Percentiles rank a stretch among this genome's conserved stretches.
phyloP scores from a whole-genome alignment of 2,329 filamentous ascomycete species.

The Monosporascus cannonballus region DNA sequence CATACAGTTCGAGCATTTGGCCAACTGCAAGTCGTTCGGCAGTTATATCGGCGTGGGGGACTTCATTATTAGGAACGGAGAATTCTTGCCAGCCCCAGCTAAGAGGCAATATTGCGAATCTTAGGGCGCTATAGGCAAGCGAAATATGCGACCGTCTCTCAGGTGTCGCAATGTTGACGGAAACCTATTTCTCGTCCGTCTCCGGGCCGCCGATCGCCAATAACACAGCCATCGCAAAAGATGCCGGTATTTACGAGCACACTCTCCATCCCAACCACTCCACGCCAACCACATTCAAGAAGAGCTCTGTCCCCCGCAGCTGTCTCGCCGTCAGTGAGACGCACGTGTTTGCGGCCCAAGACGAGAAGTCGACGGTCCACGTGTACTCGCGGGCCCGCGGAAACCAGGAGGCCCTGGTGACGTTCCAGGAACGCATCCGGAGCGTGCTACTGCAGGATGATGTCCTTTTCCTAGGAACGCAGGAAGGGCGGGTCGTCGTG shows the following conservation, averaged over 20 bases:
- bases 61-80: no score
- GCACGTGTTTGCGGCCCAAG: constrained; percentile 87
- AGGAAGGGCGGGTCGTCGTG: constrained; percentile 76
- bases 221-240: constrained; percentile 62
- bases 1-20: no score
- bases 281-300: constrained; percentile 81
- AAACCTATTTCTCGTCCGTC: constrained; percentile 54
- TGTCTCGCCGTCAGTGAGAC: constrained; percentile 73
- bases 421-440: constrained; percentile 81
- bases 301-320: constrained; percentile 74
- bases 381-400: constrained; percentile 81
- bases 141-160: neutral
- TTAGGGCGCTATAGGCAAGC: neutral
- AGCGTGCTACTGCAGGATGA: constrained; percentile 68
- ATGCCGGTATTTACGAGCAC: constrained; percentile 83
- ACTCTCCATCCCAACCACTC: constrained; percentile 71
- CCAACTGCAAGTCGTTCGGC: no score
- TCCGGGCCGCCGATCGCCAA: constrained; percentile 51
- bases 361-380: constrained; percentile 86
- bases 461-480: constrained; percentile 73
- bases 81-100: no score
- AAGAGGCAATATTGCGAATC: no score
- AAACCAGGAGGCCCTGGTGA: constrained; percentile 81
- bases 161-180: constrained; percentile 44
- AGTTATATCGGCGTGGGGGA: no score